Evolutionary conservation across 331 rosid genomes (phyloP).

Genomic region (Quercus phellos): DNA sequence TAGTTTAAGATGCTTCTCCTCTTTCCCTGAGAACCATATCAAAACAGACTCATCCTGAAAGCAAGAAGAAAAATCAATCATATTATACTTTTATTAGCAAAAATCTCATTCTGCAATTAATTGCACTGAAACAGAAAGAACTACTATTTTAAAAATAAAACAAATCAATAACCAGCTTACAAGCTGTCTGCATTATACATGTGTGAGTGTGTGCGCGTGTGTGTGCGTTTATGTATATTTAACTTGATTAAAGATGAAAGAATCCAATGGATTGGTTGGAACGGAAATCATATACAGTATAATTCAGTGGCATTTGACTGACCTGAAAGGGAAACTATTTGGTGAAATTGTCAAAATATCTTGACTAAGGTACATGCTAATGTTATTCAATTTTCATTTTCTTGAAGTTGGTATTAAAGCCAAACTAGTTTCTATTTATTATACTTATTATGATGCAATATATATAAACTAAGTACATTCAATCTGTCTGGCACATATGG

Average conservation of each 20-base stretch:
- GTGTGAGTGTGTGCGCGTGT: neutral
- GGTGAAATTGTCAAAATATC: constrained; percentile 12
- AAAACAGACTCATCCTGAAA: constrained; percentile 94
- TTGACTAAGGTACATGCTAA: neutral
- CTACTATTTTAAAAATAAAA: neutral
- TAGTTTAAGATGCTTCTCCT: constrained; percentile 90
- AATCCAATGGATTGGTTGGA: constrained; percentile 16
- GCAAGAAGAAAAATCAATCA: constrained; percentile 25
- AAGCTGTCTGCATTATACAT: neutral
- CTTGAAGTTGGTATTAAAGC: neutral
- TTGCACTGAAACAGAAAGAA: constrained; percentile 6
- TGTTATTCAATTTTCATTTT: neutral
- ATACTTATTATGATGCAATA: no score
- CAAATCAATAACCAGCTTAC: neutral
- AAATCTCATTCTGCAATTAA: constrained; percentile 17
- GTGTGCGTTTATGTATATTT: neutral
- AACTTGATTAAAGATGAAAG: neutral
- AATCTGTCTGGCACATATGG: no score
- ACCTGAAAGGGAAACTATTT: constrained; percentile 1
- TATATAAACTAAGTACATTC: no score
- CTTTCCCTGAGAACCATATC: constrained; percentile 98
- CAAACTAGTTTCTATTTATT: neutral
- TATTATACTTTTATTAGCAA: constrained; percentile 10
- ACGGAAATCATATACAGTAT: constrained; percentile 1
- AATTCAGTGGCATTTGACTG: constrained; percentile 4